These are phyloP conservation scores for Parasarocladium wereldwijsianum DNA, from an alignment of 2,329 filamentous ascomycete genomes.

Conservation along the genomic window DNA sequence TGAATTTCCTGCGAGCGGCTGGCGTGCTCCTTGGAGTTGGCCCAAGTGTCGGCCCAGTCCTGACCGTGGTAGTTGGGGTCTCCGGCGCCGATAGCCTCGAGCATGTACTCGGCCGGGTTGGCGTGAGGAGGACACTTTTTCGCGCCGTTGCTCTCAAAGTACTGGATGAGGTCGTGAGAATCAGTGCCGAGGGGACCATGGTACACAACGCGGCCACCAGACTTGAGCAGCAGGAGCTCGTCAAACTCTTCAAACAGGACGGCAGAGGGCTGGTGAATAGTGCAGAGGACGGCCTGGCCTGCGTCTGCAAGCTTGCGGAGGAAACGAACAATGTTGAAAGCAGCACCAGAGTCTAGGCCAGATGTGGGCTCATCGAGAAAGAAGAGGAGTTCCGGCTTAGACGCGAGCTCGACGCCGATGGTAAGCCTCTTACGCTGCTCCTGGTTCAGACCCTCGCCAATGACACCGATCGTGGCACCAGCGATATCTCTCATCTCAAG, in stretches of 20 bases:
- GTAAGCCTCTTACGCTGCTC: slow-evolving; percentile 44
- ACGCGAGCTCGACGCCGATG: slow-evolving; percentile 40
- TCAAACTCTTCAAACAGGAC: slow-evolving; percentile 43
- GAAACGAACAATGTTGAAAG: slow-evolving; percentile 47
- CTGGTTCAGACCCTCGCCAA: slow-evolving; percentile 44
- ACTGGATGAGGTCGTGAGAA: slow-evolving; percentile 29
- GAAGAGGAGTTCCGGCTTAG: slow-evolving; percentile 43
- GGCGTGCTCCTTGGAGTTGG: slow-evolving; percentile 31
- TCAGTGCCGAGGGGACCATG: slow-evolving; percentile 38
- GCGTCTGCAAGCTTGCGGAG: slow-evolving; percentile 44
- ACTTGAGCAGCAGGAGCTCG: slow-evolving; percentile 36
- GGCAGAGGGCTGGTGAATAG: slow-evolving; percentile 44
- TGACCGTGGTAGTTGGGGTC: slow-evolving; percentile 43
- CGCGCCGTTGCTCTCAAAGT: slow-evolving; percentile 36
- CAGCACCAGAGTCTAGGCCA: slow-evolving; percentile 41
- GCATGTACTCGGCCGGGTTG: slow-evolving; percentile 41
- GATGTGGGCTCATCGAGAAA: slow-evolving; percentile 51
- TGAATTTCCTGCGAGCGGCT: slow-evolving; percentile 34
- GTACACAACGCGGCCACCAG: slow-evolving; percentile 37
- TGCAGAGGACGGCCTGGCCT: slow-evolving; percentile 44
- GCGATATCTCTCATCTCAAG: slow-evolving; percentile 55
- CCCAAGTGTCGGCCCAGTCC: slow-evolving; percentile 51
- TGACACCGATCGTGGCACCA: slow-evolving; percentile 45
- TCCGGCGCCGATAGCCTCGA: slow-evolving; percentile 45
- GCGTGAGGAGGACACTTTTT: slow-evolving; percentile 28